Conservation (phyloP, 768 basidiomycete species). For the Rhodotorula kratochvilovae region DNA sequence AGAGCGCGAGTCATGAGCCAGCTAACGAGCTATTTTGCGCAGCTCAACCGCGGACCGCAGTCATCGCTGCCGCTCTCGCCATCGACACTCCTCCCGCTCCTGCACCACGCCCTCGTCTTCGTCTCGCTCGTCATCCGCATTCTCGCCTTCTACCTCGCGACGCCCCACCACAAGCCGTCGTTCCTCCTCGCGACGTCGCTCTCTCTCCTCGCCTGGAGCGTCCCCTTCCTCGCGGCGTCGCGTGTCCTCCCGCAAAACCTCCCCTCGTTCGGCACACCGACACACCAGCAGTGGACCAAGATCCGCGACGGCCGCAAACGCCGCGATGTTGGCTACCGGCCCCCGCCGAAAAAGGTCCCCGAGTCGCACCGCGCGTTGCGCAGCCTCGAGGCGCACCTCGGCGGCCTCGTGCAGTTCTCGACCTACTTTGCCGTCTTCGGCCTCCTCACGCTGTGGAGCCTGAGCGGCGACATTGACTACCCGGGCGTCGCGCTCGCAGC, state of each 20-base stretch:
- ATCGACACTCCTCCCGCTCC: slow-evolving; percentile 37
- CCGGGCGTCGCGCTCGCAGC: slow-evolving; percentile 8
- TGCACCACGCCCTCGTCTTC: slow-evolving; percentile 38
- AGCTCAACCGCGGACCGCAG: slow-evolving; percentile 21
- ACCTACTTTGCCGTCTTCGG: slow-evolving; percentile 38
- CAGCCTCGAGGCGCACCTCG: slow-evolving; percentile 38
- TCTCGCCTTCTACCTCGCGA: slow-evolving; percentile 22
- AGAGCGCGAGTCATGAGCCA: too few relatives aligned
- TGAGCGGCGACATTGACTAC: slow-evolving; percentile 38
- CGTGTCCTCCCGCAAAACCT: slow-evolving; percentile 40
- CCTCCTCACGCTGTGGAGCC: slow-evolving; percentile 24
- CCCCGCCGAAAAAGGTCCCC: slow-evolving; percentile 38
- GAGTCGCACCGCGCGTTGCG: slow-evolving; percentile 32
- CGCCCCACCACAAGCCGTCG: slow-evolving; percentile 16
- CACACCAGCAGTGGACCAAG: slow-evolving; percentile 51
- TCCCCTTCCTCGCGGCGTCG: slow-evolving; percentile 40
- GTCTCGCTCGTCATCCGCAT: slow-evolving; percentile 28
- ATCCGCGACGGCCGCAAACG: slow-evolving; percentile 56
- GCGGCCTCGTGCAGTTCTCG: slow-evolving; percentile 38
- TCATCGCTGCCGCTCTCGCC: slow-evolving; percentile 34
- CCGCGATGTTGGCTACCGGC: slow-evolving; percentile 56
- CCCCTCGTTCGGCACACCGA: slow-evolving; percentile 38
- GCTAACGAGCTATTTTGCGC: neutral
- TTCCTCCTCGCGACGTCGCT: slow-evolving; percentile 36
- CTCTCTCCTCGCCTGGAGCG: slow-evolving; percentile 35